Evolutionary conservation across 768 basidiomycete genomes (phyloP).

Genomic region (Cyclocybe cylindracea): DNA sequence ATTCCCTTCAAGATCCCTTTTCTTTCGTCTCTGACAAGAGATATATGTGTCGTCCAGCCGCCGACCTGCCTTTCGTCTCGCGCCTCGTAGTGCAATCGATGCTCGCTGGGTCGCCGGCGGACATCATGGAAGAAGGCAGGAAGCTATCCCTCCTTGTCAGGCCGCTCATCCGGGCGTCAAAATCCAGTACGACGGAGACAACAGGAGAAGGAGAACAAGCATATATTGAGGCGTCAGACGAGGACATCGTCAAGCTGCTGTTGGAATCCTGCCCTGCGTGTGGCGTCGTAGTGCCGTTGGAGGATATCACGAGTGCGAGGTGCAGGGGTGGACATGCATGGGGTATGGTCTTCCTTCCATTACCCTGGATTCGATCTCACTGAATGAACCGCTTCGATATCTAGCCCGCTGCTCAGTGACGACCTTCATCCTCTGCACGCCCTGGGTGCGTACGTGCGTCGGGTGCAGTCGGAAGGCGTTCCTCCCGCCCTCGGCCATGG

Average conservation of each 20-base stretch:
- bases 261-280: constrained; percentile 80
- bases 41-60: constrained; percentile 34
- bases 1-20: constrained; percentile 6
- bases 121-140: constrained; percentile 38
- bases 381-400: constrained; percentile 15
- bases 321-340: constrained; percentile 78
- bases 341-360: constrained; percentile 48
- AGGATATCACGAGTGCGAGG: constrained; percentile 58
- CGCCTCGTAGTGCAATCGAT: constrained; percentile 62
- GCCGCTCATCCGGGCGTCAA: constrained; percentile 12
- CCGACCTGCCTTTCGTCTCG: constrained; percentile 65
- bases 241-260: constrained; percentile 38
- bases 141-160: constrained; percentile 29
- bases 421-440: constrained; percentile 77
- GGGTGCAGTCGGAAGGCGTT: constrained; percentile 83
- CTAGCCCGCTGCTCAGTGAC: constrained; percentile 81
- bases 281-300: constrained; percentile 54
- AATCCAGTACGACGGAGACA: not conserved
- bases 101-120: constrained; percentile 47
- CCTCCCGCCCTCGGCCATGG: constrained; percentile 48
- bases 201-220: not conserved
- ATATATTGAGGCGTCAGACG: not conserved
- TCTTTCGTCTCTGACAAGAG: not conserved
- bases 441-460: constrained; percentile 76
- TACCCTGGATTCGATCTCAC: not conserved